These are phyloP conservation scores for Chalciporus chontae DNA, from an alignment of 768 basidiomycete genomes.

Conservation along the genomic window DNA sequence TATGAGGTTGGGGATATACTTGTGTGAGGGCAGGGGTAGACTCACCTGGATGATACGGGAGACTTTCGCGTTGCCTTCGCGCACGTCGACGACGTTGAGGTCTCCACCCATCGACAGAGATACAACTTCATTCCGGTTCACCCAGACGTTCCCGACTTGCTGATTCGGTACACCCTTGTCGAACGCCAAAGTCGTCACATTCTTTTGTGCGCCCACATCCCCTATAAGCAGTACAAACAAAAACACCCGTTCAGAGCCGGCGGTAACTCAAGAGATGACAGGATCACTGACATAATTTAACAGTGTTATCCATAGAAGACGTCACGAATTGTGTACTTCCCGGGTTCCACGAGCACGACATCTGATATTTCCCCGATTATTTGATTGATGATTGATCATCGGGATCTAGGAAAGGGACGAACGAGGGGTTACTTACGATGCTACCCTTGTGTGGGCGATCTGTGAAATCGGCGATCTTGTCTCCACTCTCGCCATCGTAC, in stretches of 20 bases:
- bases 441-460: conserved; percentile 71
- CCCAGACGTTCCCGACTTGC: conserved; percentile 90
- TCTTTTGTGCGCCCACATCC: conserved; percentile 76
- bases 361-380: conserved; percentile 35
- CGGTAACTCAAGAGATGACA: background rate
- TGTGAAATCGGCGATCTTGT: conserved; percentile 65
- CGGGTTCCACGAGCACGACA: conserved; percentile 77
- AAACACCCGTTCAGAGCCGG: background rate
- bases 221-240: conserved; percentile 39
- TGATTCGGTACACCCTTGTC: conserved; percentile 76
- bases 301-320: conserved; percentile 82
- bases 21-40: background rate
- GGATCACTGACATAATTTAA: conserved; percentile 66
- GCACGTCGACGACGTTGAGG: conserved; percentile 78
- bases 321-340: conserved; percentile 74
- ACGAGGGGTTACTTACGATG: conserved; percentile 49
- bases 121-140: conserved; percentile 61
- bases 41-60: conserved; percentile 59
- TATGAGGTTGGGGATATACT: background rate
- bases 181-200: conserved; percentile 63
- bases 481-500: conserved; percentile 88
- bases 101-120: conserved; percentile 82
- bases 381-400: background rate
- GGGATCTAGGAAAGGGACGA: background rate
- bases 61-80: conserved; percentile 54